Base-by-base conservation (phyloP, 116 monocot species). In the Iris pallida region DNA sequence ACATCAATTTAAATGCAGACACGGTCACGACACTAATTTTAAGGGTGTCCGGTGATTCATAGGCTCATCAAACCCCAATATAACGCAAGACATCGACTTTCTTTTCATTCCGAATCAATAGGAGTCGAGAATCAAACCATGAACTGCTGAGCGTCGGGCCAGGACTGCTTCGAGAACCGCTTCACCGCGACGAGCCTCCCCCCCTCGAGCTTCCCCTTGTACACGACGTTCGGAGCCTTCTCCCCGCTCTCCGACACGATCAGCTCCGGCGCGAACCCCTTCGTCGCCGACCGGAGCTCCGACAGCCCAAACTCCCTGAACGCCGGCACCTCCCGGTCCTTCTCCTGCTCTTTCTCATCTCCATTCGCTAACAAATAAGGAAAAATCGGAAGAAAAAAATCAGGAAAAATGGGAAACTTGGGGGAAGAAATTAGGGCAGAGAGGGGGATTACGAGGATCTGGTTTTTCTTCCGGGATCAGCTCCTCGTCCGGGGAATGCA, bases 201-300 rank as follows among this genome's bases (percentile, higher is more conserved):
- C 46, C 77, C 85, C 16, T 87, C 86, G 18, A 94, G 82, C 47
- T 84, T 75, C 6, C 90, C 93, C 12, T 71, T 65, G 78, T 93
- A 93, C 18, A 93, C 93, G 49, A 86, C 89, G 66, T 93, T 93
- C 20, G 90, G 93, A 12, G 93, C 89, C 74, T 87, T 94, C 82
- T 94, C 93, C 12, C 93, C 90, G 66, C 93, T 87, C 82, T 94
- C 93, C 12, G 93, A 94, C 0, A 90, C 93, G 62, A 94, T 90
- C 47, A 90, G 71, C 20, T 90, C 86, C 30, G 80, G 47, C 69
- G 85, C 87, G 78, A 94, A 94, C 15, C 89, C 90, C 59, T 87
- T 89, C 11, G 93, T 90, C 51, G 93, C 89, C 44, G 78, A 80
- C 12, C 87, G 71, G 40, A 94, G 89, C 80, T 90, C 93, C 47